phyloP scores from a whole-genome alignment of 208 protist species.

The Acanthamoeba lenticulata region DNA sequence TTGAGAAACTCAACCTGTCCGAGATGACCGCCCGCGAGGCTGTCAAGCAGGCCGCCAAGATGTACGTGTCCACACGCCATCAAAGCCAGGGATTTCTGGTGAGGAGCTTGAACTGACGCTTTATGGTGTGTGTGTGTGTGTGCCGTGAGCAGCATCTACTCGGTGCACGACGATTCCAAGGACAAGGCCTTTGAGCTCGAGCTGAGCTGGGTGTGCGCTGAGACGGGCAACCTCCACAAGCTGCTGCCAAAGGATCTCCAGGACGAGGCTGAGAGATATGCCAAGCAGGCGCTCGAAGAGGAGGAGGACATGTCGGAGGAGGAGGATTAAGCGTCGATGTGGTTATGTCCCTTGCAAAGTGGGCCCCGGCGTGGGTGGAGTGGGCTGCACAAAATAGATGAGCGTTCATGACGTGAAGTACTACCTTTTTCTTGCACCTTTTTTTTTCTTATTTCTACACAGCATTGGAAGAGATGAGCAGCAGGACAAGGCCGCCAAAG shows the following conservation, averaged over 20 bases:
- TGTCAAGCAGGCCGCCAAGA: conserved; percentile 94
- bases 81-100: too few species aligned
- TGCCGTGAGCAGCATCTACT: conserved; percentile 78
- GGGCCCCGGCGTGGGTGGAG: too few species aligned
- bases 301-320: conserved; percentile 67
- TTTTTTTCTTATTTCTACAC: not conserved
- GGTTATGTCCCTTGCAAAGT: not conserved
- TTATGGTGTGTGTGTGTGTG: not conserved
- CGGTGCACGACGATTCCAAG: conserved; percentile 88
- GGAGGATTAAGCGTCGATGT: conserved; percentile 37
- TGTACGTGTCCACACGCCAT: conserved; percentile 92
- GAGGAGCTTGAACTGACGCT: conserved; percentile 69
- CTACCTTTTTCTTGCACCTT: too few species aligned
- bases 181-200: conserved; percentile 98
- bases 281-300: conserved; percentile 80
- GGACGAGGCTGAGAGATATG: conserved; percentile 79
- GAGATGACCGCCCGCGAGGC: conserved; percentile 94
- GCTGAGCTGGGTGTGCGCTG: conserved; percentile 96
- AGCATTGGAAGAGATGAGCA: not conserved
- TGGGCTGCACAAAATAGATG: too few species aligned
- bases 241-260: conserved; percentile 83
- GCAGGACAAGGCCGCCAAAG: not conserved
- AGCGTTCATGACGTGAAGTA: too few species aligned
- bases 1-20: conserved; percentile 97
- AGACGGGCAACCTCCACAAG: conserved; percentile 79